Percentiles rank a stretch among this genome's conserved stretches.
Conservation (phyloP, 2,329 filamentous ascomycete species). For the Fusarium abutilonis region DNA sequence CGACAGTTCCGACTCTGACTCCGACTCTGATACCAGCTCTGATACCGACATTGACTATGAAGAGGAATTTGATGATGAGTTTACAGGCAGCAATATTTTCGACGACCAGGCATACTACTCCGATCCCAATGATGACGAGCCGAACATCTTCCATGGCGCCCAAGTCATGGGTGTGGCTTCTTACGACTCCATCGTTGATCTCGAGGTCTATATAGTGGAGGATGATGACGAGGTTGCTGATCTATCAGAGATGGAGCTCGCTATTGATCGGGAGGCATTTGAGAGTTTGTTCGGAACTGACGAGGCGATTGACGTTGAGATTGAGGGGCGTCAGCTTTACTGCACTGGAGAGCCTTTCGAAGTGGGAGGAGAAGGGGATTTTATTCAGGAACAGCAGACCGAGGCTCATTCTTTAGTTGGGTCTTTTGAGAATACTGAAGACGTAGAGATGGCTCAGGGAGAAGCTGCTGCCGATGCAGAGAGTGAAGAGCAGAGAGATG, state of each 20-base stretch:
- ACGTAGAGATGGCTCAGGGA: too few relatives aligned
- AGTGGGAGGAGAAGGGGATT: slow-evolving; percentile 16
- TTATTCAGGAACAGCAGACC: not conserved
- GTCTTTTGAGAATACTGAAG: not conserved
- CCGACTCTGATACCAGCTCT: slow-evolving; percentile 2
- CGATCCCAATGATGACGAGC: slow-evolving; percentile 20
- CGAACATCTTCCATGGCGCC: slow-evolving; percentile 46
- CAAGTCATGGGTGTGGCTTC: slow-evolving; percentile 31
- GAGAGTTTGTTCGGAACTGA: slow-evolving; percentile 38
- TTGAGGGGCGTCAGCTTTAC: slow-evolving; percentile 35
- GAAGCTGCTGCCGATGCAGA: not conserved
- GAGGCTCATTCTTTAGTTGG: not conserved
- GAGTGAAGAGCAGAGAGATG: not conserved
- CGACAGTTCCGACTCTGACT: slow-evolving; percentile 6
- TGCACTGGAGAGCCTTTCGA: slow-evolving; percentile 34
- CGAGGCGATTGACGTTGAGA: slow-evolving; percentile 45
- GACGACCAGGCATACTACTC: slow-evolving; percentile 30
- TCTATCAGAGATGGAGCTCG: slow-evolving; percentile 47
- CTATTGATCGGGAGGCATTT: slow-evolving; percentile 44
- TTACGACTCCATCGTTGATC: slow-evolving; percentile 32
- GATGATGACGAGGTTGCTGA: slow-evolving; percentile 41
- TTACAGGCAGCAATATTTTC: slow-evolving; percentile 39
- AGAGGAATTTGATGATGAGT: slow-evolving; percentile 5
- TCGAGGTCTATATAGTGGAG: slow-evolving; percentile 46
- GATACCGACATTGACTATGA: slow-evolving; percentile 12